Evolutionary conservation across 768 basidiomycete species (phyloP).

Genomic region (Mycena leptocephala): DNA sequence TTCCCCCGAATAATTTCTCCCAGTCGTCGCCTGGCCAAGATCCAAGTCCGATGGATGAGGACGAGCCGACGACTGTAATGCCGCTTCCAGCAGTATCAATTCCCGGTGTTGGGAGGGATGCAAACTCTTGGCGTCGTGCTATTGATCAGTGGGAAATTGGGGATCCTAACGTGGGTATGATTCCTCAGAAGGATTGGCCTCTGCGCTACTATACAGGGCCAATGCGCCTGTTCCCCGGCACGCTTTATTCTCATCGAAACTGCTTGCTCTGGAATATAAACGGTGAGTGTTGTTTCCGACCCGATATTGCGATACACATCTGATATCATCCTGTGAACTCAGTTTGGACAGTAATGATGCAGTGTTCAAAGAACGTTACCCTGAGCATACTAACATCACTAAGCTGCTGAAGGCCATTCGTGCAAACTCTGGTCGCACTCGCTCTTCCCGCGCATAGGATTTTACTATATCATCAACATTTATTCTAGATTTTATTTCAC

Average conservation of each 20-base stretch:
- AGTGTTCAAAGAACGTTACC: neutral
- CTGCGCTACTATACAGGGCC: slow-evolving; percentile 41
- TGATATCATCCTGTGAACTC: neutral
- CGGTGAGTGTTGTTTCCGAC: slow-evolving; percentile 32
- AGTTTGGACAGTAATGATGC: slow-evolving; percentile 4
- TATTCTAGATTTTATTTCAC: no score
- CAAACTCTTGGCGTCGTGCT: slow-evolving; percentile 42
- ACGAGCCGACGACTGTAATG: neutral
- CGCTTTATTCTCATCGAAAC: slow-evolving; percentile 35
- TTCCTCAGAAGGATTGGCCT: slow-evolving; percentile 50
- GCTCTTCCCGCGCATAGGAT: neutral
- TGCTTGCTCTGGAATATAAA: slow-evolving; percentile 41
- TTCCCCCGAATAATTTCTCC: neutral
- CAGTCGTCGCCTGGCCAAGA: neutral
- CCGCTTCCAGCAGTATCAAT: slow-evolving; percentile 39
- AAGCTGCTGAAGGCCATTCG: slow-evolving; percentile 5
- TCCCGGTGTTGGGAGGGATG: slow-evolving; percentile 35
- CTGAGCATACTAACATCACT: neutral
- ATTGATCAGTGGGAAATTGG: slow-evolving; percentile 47
- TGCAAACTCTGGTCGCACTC: neutral
- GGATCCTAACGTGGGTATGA: slow-evolving; percentile 34
- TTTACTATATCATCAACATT: no score
- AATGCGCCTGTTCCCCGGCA: slow-evolving; percentile 34
- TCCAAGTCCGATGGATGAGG: neutral
- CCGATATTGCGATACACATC: no score